Base-by-base conservation (phyloP, 805 yeast genomes). In the Candida palmyrensis region DNA sequence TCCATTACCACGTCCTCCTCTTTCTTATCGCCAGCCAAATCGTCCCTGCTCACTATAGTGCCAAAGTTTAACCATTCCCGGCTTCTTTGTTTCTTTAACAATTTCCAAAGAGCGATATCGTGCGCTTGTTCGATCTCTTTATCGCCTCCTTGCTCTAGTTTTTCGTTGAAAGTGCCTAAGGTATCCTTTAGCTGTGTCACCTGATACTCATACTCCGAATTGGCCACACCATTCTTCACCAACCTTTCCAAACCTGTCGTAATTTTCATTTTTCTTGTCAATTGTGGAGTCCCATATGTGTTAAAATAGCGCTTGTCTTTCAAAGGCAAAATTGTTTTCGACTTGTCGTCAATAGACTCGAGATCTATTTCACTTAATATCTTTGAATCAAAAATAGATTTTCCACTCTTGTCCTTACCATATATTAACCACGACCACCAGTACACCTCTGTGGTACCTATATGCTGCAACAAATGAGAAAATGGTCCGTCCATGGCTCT, bases 381-480 rank as follows among this genome's bases (percentile, higher is more conserved):
- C 22, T 45, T 51, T 15, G 51, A 46, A 5, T 40, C 42, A 36
- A 62, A 50, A 12, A 61, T 43, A 7, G 61, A 47, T 26, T 52
- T 49, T 15, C 58, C 57, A 3, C 55, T 51, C 6, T 38, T 43
- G 29, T 59, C 63, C 32, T 64, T 63, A 7, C 62, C 61, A 38
- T 59, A 54, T 3, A 65, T 43, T 15, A 66, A 47, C 66, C 68
- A 65, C 5, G 53, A 54, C 64, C 64, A 59, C 71, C 70, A 63
- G 16, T 43, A 35, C 18, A 48, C 48, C 31, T 66, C 72, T 1
- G 57, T 42, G 2, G 41, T 29, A 1, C 47, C 38, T 20, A 62
- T 25, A 12, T 50, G 54, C 32, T 49, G 58, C 9, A 63, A 37
- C 29, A 60, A 35, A 22, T 43, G 50, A 11, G 55, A 43, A 36